Evolutionary conservation across 2,329 filamentous ascomycete genomes (phyloP), one percentile per base, ranked within the genome.

Genomic region (Rachicladosporium sp.): DNA sequence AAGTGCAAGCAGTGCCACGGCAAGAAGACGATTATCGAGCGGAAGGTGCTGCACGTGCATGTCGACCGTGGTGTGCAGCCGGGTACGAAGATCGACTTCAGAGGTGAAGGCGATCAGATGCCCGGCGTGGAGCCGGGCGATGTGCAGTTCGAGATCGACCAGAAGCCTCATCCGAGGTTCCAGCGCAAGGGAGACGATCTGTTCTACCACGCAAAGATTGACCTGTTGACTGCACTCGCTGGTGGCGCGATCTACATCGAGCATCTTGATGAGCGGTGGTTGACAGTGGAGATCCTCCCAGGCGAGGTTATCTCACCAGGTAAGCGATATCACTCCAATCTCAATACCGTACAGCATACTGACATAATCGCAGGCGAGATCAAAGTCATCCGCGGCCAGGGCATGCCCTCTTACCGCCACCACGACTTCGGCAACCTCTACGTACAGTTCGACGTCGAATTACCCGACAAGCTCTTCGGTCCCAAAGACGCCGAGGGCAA

Each of bases 111-210:
- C 65, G 91, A 98, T 61, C 91, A 96, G 62, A 79, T 88, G 42
- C 91, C 91, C 12, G 89, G 88, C 49, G 83, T 93, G 38, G 76
- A 93, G 60, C 83, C 91, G 10, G 91, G 93, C 50, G 93, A 98
- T 59, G 91, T 98, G 42, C 82, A 95, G 46, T 98, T 98, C 60
- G 88, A 96, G 69, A 96, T 98, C 49, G 89, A 96, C 66, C 87
- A 96, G 73, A 98, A 98, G 76, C 88, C 88, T n/a, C 91, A 98
- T 64, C 49, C 81, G 21, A 81, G 91, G 47, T 98, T 98, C 73
- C 87, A 89, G 59, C 83, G 91, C 53, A 93, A 91, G 64, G 88
- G 93, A 23, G 91, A 98, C 59, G 89, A 98, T 56, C 74, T 98
- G 11, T 85, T 95, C 60, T 96, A 89, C 71, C 82, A 91, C 46